These are phyloP conservation scores for Spinacia oleracea DNA, from an alignment of 179 eudicot species.

Conservation along the genomic window DNA sequence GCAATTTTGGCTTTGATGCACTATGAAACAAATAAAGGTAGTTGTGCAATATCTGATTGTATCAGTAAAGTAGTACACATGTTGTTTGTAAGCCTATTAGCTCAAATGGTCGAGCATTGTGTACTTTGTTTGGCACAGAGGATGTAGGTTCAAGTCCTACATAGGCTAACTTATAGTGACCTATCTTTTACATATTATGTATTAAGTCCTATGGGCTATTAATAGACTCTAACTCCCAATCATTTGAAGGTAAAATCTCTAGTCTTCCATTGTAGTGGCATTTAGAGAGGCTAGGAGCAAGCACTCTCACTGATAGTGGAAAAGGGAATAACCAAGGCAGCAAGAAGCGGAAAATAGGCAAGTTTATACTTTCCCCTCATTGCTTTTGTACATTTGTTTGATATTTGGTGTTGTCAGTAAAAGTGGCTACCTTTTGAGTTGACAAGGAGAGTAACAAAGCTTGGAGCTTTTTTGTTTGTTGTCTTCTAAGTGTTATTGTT, in stretches of 20 bases:
- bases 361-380: slow-evolving; percentile 20
- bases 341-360: slow-evolving; percentile 87
- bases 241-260: slow-evolving; percentile 73
- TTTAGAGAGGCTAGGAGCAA: slow-evolving; percentile 68
- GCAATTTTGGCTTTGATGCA: too few relatives aligned
- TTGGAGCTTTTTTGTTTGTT: not conserved
- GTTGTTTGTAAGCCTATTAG: too few relatives aligned
- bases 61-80: too few relatives aligned
- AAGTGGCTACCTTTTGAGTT: slow-evolving; percentile 2
- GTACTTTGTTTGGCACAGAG: too few relatives aligned
- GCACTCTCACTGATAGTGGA: slow-evolving; percentile 44
- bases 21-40: too few relatives aligned
- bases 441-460: not conserved
- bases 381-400: slow-evolving; percentile 2
- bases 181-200: too few relatives aligned
- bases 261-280: slow-evolving; percentile 70
- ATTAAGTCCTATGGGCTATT: slow-evolving; percentile 61
- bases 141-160: too few relatives aligned
- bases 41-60: too few relatives aligned
- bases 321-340: slow-evolving; percentile 41
- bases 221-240: slow-evolving; percentile 77
- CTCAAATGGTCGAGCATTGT: too few relatives aligned
- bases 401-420: not conserved
- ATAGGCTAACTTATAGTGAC: too few relatives aligned
- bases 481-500: not conserved